These are phyloP conservation scores for Yarrowia deformans DNA, from an alignment of 805 yeast species.

Conservation along the genomic window DNA sequence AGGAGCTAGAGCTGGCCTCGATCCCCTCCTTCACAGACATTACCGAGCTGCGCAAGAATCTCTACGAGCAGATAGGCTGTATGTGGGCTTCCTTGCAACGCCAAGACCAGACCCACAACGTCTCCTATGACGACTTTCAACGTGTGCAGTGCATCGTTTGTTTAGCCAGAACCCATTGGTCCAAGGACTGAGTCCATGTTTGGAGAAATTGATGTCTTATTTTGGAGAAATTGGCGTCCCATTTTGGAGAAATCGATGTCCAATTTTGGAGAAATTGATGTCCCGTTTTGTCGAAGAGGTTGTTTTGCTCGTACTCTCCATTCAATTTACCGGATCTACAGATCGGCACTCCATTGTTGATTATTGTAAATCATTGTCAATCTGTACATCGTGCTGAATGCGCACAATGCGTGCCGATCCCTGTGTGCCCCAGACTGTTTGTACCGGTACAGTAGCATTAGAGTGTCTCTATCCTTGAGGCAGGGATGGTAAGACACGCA, in stretches of 20 bases:
- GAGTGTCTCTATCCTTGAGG: not conserved
- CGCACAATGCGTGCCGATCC: too few species aligned
- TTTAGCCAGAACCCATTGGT: not conserved
- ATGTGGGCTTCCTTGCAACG: not conserved
- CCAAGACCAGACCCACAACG: not conserved
- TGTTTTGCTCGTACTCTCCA: too few species aligned
- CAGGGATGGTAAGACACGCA: conserved; percentile 5
- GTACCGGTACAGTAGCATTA: too few species aligned
- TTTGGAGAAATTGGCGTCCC: too few species aligned
- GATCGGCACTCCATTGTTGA: conserved; percentile 10
- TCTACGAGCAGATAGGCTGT: conserved; percentile 6
- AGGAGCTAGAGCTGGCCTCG: conserved; percentile 17
- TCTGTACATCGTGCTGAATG: too few species aligned
- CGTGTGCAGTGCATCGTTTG: conserved; percentile 10
- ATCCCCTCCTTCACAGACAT: not conserved
- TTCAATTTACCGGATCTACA: conserved; percentile 1
- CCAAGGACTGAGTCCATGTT: too few species aligned
- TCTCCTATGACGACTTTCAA: conserved; percentile 15
- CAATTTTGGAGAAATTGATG: too few species aligned
- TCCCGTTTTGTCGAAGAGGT: too few species aligned
- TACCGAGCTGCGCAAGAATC: not conserved
- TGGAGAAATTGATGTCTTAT: too few species aligned
- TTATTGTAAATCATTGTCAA: not conserved
- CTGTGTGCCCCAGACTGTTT: too few species aligned
- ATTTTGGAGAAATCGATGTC: too few species aligned